These are phyloP conservation scores for Furcasterigmium furcatum DNA, from an alignment of 2,329 filamentous ascomycete genomes.

Conservation along the genomic window DNA sequence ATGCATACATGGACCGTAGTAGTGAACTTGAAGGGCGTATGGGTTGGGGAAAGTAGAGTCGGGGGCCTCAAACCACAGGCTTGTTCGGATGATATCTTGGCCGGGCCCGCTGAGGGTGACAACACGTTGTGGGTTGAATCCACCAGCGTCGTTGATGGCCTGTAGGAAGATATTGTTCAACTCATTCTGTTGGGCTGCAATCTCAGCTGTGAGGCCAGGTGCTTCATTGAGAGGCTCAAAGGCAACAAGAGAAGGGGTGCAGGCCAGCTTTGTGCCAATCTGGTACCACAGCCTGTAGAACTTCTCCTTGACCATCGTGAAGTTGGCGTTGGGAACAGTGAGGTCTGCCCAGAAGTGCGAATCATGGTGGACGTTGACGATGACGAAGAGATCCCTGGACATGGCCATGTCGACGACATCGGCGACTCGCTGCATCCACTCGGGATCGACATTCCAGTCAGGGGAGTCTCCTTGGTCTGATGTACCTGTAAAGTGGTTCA, in stretches of 20 bases:
- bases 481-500: slow-evolving; percentile 48
- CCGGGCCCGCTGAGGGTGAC: too few relatives aligned
- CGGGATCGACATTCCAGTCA: slow-evolving; percentile 48
- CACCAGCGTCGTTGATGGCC: too few relatives aligned
- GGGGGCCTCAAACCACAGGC: too few relatives aligned
- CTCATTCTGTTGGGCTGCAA: too few relatives aligned
- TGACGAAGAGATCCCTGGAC: slow-evolving; percentile 43
- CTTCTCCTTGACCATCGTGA: slow-evolving; percentile 53
- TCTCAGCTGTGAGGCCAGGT: slow-evolving; percentile 43
- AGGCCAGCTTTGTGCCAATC: slow-evolving; percentile 50
- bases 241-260: slow-evolving; percentile 49
- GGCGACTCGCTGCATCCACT: slow-evolving; percentile 54
- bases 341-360: slow-evolving; percentile 46
- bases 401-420: slow-evolving; percentile 55
- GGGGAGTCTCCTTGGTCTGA: slow-evolving; percentile 40
- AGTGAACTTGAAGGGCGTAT: too few relatives aligned
- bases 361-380: slow-evolving; percentile 56
- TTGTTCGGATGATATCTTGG: too few relatives aligned
- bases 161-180: too few relatives aligned
- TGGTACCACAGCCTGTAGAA: slow-evolving; percentile 55
- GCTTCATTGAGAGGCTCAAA: slow-evolving; percentile 61
- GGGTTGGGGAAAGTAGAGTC: too few relatives aligned
- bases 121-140: too few relatives aligned
- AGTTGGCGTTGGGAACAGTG: slow-evolving; percentile 28
- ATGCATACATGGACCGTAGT: too few relatives aligned